Percentiles rank a stretch among this genome's conserved stretches.
Conservation (phyloP, 352 stramenopile genomes). For the Thalassiosira livingstoniorum region DNA sequence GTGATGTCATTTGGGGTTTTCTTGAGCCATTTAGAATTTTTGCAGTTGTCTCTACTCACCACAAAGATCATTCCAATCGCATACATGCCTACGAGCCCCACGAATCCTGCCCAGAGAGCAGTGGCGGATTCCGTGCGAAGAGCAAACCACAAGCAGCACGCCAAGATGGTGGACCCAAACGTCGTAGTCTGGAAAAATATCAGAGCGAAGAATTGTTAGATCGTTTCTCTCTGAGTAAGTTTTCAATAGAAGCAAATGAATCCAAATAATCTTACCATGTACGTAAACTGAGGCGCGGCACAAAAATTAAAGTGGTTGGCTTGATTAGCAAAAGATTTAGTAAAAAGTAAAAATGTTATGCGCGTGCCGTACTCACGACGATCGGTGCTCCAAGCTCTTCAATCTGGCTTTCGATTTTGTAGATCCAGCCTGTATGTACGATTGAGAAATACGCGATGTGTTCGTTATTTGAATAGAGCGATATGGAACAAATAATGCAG, state of each 20-base stretch:
- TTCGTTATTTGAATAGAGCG: conserved; percentile 6
- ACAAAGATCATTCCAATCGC: no score
- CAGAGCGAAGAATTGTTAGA: no score
- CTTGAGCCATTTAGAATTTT: no score
- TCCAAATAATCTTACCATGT: no score
- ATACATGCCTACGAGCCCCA: conserved; percentile 45
- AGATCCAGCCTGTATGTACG: conserved; percentile 43
- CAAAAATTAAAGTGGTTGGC: no score
- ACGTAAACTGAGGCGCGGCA: no score
- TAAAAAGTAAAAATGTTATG: no score
- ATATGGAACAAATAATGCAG: background rate
- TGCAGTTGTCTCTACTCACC: no score
- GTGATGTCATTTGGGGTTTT: no score
- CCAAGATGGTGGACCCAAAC: conserved; percentile 66
- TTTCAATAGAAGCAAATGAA: no score
- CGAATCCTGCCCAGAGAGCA: conserved; percentile 56
- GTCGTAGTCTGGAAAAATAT: conserved; percentile 63
- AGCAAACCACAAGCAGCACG: conserved; percentile 70
- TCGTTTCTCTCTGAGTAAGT: no score
- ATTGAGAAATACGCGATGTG: background rate
- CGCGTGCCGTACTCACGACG: conserved; percentile 55
- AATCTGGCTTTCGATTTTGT: conserved; percentile 59
- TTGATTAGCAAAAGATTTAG: no score
- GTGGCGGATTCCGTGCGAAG: conserved; percentile 34
- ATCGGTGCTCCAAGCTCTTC: conserved; percentile 55